These are phyloP conservation scores for Pyrrhoderma noxium DNA, from an alignment of 1,284 basidiomycete species.

Conservation along the genomic window DNA sequence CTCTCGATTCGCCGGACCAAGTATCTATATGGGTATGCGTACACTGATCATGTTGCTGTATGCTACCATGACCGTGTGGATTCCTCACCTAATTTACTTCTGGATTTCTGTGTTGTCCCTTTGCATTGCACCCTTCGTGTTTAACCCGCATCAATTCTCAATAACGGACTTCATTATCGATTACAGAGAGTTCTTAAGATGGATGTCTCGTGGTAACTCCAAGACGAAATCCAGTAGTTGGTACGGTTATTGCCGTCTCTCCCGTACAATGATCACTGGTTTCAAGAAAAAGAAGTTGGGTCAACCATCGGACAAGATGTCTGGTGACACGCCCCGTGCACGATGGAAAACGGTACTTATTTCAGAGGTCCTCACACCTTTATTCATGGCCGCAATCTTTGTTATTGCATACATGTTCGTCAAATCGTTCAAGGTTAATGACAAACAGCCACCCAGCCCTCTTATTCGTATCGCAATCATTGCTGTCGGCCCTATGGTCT, in stretches of 20 bases:
- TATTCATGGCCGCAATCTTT: conserved; percentile 72
- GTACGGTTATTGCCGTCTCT: conserved; percentile 96
- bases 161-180: conserved; percentile 95
- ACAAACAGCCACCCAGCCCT: conserved; percentile 59
- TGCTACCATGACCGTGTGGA: conserved; percentile 85
- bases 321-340: conserved; percentile 84
- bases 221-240: conserved; percentile 93
- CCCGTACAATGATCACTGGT: conserved; percentile 92
- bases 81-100: conserved; percentile 94
- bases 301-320: conserved; percentile 91
- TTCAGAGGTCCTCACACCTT: conserved; percentile 81
- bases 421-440: conserved; percentile 75
- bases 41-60: conserved; percentile 86
- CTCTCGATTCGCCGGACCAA: conserved; percentile 96
- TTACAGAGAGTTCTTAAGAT: conserved; percentile 93
- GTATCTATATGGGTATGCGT: conserved; percentile 94
- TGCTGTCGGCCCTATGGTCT: conserved; percentile 89
- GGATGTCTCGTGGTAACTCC: conserved; percentile 97
- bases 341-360: conserved; percentile 81
- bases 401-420: conserved; percentile 87
- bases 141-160: conserved; percentile 98
- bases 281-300: conserved; percentile 98
- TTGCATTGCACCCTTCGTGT: conserved; percentile 91
- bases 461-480: conserved; percentile 89
- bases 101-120: conserved; percentile 90